phyloP scores from a whole-genome alignment of 257 asterid species.

The Jacaranda mimosifolia region DNA sequence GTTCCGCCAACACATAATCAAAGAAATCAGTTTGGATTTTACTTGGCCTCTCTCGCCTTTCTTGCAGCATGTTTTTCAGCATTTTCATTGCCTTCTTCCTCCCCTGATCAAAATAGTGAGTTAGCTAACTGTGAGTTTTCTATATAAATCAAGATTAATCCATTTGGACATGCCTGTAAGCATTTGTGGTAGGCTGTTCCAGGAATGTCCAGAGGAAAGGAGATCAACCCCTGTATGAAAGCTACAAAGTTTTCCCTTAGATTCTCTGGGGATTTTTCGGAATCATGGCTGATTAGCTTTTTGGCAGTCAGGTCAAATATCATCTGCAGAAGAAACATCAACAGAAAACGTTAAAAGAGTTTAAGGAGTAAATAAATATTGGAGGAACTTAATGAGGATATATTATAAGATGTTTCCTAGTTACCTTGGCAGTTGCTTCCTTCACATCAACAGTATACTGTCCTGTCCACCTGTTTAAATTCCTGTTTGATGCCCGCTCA shows the following conservation, averaged over 20 bases:
- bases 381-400: background rate
- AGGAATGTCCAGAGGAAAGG: conserved; percentile 88
- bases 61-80: conserved; percentile 77
- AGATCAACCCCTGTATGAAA: conserved; percentile 85
- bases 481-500: conserved; percentile 55
- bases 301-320: conserved; percentile 91
- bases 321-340: conserved; percentile 64
- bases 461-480: conserved; percentile 58
- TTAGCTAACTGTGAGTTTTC: conserved; percentile 11
- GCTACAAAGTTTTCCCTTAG: conserved; percentile 77
- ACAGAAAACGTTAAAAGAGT: background rate
- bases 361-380: background rate
- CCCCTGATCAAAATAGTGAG: conserved; percentile 57
- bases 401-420: conserved; percentile 5
- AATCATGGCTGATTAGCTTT: conserved; percentile 81
- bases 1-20: conserved; percentile 83
- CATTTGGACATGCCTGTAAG: conserved; percentile 56
- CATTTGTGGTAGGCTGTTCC: conserved; percentile 91
- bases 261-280: conserved; percentile 70
- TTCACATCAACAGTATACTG: conserved; percentile 60
- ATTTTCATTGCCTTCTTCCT: conserved; percentile 83
- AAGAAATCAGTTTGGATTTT: conserved; percentile 75
- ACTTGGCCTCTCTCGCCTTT: conserved; percentile 75
- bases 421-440: conserved; percentile 77
- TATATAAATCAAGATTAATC: background rate